Evolutionary conservation across 2,329 filamentous ascomycete genomes (phyloP), one percentile per base, ranked within the genome.

Genomic region (Pseudonectria buxi): DNA sequence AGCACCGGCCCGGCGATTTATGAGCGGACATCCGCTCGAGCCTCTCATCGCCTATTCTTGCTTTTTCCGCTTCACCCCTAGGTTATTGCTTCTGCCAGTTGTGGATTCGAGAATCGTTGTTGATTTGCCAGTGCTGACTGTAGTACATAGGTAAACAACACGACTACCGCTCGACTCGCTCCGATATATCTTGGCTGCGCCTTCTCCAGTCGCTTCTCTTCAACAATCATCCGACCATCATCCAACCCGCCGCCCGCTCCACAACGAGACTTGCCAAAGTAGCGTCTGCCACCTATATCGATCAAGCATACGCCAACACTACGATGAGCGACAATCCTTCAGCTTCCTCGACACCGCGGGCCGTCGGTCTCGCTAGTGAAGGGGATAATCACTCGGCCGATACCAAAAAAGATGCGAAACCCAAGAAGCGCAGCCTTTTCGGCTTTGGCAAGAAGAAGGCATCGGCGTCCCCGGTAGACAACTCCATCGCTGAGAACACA

Each of bases 401-500:
- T 15, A 16, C 39, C 11, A 49, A 47, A 28, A 51, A 45, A 32
- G 49, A 54, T 13, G 40, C 41, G n/a, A 48, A 50, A 34, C 72
- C 68, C 32, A 72, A 73, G 56, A 78, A 73, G 60, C 66, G 73
- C 44, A 67, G 69, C 43, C 61, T 80, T 28, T 80, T 79, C 54
- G 68, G 72, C 5, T 70, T 80, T 44, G 74, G 74, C 34, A 79
- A 76, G 64, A 80, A 79, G 62, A 78, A 75, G 60, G 62, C 40
- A 12, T 36, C 47, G 7, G 30, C 36, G 6, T 26, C 42, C 10
- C 37, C 34, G 11, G 49, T 49, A 28, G 40, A 44, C 26, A 32
- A 44, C 13, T 25, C 41, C 25, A 50, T 42, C 29, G 36, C 49
- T 26, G 40, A 40, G 30, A 22, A 32, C 45, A 22, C 45, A 40